phyloP scores from a whole-genome alignment of 768 basidiomycete genomes.

The Podaxis pistillaris region DNA sequence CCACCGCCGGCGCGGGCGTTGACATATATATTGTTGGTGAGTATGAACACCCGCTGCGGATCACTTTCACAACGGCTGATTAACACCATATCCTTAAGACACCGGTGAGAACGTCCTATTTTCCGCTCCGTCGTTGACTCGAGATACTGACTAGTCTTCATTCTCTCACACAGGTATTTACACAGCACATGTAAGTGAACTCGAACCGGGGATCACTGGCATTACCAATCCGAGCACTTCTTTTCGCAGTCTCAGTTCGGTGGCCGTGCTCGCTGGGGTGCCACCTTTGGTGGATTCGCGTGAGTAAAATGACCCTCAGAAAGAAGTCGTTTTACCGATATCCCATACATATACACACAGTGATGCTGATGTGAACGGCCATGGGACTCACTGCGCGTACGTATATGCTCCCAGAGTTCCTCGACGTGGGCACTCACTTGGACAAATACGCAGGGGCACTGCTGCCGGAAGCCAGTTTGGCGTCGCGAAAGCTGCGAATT shows the following conservation, averaged over 20 bases:
- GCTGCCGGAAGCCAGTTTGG: slow-evolving; percentile 25
- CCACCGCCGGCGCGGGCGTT: slow-evolving; percentile 31
- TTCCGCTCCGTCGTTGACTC: neutral
- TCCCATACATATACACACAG: neutral
- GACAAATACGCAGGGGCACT: slow-evolving; percentile 17
- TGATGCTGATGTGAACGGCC: slow-evolving; percentile 34
- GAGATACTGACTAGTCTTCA: neutral
- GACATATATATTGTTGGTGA: slow-evolving; percentile 39
- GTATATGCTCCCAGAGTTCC: neutral
- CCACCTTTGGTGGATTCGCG: slow-evolving; percentile 27
- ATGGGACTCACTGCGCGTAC: slow-evolving; percentile 34
- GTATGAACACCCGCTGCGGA: neutral
- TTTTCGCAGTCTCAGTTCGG: slow-evolving; percentile 27
- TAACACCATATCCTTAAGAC: slow-evolving; percentile 16
- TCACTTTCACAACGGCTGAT: neutral
- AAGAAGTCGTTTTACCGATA: neutral
- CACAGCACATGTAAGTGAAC: slow-evolving; percentile 20
- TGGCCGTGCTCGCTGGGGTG: slow-evolving; percentile 38
- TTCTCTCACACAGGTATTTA: slow-evolving; percentile 20
- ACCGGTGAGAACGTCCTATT: slow-evolving; percentile 20
- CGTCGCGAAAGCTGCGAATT: slow-evolving; percentile 27
- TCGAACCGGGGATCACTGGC: neutral
- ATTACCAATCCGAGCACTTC: neutral
- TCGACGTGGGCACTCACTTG: neutral
- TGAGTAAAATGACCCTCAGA: slow-evolving; percentile 4